A percentile compares a stretch with the other conserved stretches of the same genome.
These are phyloP conservation scores for Chalciporus piperatus DNA, from an alignment of 768 basidiomycete species.

Conservation along the genomic window DNA sequence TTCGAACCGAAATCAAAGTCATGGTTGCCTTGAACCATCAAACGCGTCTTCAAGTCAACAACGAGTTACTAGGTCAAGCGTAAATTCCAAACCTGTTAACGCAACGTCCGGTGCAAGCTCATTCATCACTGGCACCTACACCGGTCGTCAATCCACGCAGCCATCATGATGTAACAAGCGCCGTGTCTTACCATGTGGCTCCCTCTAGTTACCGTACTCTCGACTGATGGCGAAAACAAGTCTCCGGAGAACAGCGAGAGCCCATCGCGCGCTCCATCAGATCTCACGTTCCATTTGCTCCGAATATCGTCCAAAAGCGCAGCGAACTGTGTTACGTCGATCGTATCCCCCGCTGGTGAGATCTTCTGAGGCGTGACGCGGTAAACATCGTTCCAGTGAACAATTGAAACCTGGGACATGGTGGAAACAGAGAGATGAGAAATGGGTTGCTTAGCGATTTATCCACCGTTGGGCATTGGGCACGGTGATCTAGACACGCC, in stretches of 20 bases:
- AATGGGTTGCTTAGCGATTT: constrained; percentile 1
- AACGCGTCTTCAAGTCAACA: constrained; percentile 9
- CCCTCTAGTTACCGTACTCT: constrained; percentile 84
- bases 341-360: constrained; percentile 52
- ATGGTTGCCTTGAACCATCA: constrained; percentile 65
- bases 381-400: constrained; percentile 85
- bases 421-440: not conserved
- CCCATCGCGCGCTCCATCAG: constrained; percentile 61
- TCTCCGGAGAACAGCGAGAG: constrained; percentile 87
- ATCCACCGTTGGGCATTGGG: not conserved
- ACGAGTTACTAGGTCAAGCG: not conserved
- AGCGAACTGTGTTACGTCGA: constrained; percentile 87
- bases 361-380: constrained; percentile 76
- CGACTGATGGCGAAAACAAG: constrained; percentile 82
- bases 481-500: not conserved
- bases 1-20: constrained; percentile 85
- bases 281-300: constrained; percentile 47
- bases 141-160: not conserved
- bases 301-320: constrained; percentile 64
- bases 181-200: constrained; percentile 73
- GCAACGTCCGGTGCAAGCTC: constrained; percentile 75
- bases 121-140: constrained; percentile 85
- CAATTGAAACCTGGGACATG: constrained; percentile 43
- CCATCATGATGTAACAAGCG: not conserved
- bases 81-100: constrained; percentile 59